phyloP scores from a whole-genome alignment of 2,329 filamentous ascomycete genomes.

The Fusarium heterosporum region DNA sequence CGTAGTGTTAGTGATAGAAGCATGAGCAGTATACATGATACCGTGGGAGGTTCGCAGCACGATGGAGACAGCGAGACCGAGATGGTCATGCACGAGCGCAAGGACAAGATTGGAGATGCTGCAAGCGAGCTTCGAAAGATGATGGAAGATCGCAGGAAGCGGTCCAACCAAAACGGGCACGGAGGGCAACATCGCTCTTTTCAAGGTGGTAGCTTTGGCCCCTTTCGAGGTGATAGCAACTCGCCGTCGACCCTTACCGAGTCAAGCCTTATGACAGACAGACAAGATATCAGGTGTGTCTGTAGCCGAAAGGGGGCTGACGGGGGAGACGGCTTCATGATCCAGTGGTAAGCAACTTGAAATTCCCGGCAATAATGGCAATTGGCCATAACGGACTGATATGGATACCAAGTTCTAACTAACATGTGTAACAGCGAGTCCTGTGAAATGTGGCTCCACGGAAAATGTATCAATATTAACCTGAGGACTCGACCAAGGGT shows the following conservation, averaged over 20 bases:
- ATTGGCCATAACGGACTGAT: neutral
- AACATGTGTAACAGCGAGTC: conserved; percentile 62
- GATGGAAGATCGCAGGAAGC: conserved; percentile 63
- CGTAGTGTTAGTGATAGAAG: conserved; percentile 64
- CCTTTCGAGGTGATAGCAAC: conserved; percentile 55
- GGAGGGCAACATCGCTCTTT: conserved; percentile 53
- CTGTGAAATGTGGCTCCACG: conserved; percentile 74
- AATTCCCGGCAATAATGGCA: neutral
- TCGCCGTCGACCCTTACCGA: conserved; percentile 66
- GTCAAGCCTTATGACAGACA: conserved; percentile 57
- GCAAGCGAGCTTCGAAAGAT: conserved; percentile 70
- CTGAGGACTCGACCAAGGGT: conserved; percentile 67
- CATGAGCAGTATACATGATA: conserved; percentile 56
- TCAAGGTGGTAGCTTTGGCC: conserved; percentile 48
- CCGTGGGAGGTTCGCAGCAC: conserved; percentile 52
- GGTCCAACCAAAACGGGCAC: conserved; percentile 49
- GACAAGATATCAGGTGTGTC: conserved; percentile 65
- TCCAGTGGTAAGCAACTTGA: conserved; percentile 67
- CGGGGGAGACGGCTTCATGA: conserved; percentile 66
- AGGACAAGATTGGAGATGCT: conserved; percentile 64
- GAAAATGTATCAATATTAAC: conserved; percentile 70
- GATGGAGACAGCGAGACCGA: conserved; percentile 69
- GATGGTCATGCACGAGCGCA: conserved; percentile 64
- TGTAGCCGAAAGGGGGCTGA: conserved; percentile 62
- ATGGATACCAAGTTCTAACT: conserved; percentile 26